Evolutionary conservation across 2,329 filamentous ascomycete genomes (phyloP), one percentile per base, ranked within the genome.

Genomic region (Aurifilum marmelostoma): DNA sequence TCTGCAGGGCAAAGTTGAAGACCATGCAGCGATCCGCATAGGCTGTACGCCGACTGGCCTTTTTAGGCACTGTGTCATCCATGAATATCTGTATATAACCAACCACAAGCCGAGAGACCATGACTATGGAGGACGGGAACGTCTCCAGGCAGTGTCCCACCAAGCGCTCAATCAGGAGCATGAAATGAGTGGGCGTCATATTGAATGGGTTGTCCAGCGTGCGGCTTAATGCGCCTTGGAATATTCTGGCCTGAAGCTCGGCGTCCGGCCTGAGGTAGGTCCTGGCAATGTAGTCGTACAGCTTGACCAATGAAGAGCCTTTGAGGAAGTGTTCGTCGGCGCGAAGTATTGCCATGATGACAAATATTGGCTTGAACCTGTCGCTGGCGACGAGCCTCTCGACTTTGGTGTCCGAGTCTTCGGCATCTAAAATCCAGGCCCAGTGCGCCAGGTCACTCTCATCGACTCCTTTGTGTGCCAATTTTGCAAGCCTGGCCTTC

Each of bases 1-100:
- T 72, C 29, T 69, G 70, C 7, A 87, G 73, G 1, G 80, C 75
- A 32, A 73, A 66, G 72, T 86, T 86, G 73, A 82, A 81, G 5
- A 85, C 56, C 6, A 71, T 59, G 65, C 80, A 80, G 50, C 77
- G 75, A 14, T 76, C 71, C 24, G 72, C 69, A 50, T 77, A 79
- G 47, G 73, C 74, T 54, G 64, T 66, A 43, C 67, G 70, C 64
- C 54, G 67, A 59, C 8, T 67, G 47, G 47, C 71, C 62, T 41
- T 73, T 63, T 65, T 66, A 11, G 43, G 67, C 24, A 3, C 24
- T 3, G 37, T 50, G 50, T 64, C 43, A 12, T 18, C 12, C 27
- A 56, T 66, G 12, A 73, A 56, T 4, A 67, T 69, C 66, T 71
- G 72, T 37, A 79, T 72, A 52, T 77, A 78, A 11, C 68, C 65